A percentile compares a stretch with the other conserved stretches of the same genome.
Conservation (phyloP, 2,329 filamentous ascomycete genomes). For the Coniochaeta sp. region DNA sequence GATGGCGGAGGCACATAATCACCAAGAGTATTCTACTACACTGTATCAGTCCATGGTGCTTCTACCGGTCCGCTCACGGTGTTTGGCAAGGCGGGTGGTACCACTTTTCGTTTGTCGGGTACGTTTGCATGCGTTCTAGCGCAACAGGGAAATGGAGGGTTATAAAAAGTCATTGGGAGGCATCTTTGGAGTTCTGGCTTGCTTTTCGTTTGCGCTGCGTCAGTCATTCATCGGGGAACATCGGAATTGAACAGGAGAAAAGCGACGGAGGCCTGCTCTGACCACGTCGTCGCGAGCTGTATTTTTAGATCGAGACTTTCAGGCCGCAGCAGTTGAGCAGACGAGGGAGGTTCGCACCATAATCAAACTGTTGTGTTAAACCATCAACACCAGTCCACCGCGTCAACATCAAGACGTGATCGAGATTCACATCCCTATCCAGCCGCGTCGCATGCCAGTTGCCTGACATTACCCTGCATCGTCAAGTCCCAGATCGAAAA, state of each 20-base stretch:
- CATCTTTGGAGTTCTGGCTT: constrained; percentile 1
- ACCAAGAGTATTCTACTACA: not conserved
- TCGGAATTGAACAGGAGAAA: not conserved
- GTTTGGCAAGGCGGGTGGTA: not conserved
- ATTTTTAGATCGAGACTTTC: not conserved
- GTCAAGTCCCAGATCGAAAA: not conserved
- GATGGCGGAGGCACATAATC: not conserved
- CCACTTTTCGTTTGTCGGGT: not conserved
- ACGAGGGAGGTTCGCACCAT: too few species aligned
- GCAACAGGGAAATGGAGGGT: not conserved
- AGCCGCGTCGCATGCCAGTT: not conserved
- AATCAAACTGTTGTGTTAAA: too few species aligned
- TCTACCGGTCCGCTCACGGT: not conserved
- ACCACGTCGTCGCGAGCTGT: not conserved
- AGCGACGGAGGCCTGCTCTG: not conserved
- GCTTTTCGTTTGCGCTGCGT: not conserved
- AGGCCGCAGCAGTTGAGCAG: too few species aligned
- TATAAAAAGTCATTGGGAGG: not conserved
- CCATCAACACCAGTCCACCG: not conserved
- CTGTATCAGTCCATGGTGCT: not conserved
- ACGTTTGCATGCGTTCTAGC: constrained; percentile 3
- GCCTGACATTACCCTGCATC: not conserved
- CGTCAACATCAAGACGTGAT: not conserved
- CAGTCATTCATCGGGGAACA: not conserved
- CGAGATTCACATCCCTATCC: too few species aligned